phyloP scores from a whole-genome alignment of 2,329 filamentous ascomycete species.

The Ampelomyces quisqualis region DNA sequence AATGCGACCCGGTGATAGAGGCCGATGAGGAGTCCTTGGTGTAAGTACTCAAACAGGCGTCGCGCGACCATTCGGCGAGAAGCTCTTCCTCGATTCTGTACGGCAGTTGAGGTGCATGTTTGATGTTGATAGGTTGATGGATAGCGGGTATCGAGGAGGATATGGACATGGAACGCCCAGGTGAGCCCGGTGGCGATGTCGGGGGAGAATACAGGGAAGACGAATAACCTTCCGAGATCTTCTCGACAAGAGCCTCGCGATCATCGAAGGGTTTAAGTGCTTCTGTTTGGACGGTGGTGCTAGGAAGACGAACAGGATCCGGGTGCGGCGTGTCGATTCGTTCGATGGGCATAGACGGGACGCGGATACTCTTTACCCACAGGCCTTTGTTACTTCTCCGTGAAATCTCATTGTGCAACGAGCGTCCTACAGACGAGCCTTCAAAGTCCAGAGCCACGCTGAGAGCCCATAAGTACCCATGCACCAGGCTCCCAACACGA shows the following conservation, averaged over 20 bases:
- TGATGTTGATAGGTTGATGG: conserved; percentile 27
- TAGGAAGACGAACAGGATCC: conserved; percentile 23
- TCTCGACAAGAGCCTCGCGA: conserved; percentile 68
- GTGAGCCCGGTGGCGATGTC: conserved; percentile 68
- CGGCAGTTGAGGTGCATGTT: conserved; percentile 58
- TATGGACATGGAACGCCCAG: conserved; percentile 63
- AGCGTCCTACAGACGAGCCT: conserved; percentile 65
- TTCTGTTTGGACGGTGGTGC: conserved; percentile 33
- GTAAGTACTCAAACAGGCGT: conserved; percentile 67
- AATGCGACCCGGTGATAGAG: conserved; percentile 74
- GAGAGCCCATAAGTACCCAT: conserved; percentile 84
- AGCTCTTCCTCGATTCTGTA: conserved; percentile 70
- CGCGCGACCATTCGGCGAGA: conserved; percentile 76
- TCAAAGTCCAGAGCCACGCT: conserved; percentile 77
- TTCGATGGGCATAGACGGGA: conserved; percentile 67
- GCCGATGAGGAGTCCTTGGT: conserved; percentile 68
- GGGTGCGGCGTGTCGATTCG: conserved; percentile 51
- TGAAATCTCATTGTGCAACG: conserved; percentile 73
- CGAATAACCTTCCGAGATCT: conserved; percentile 71
- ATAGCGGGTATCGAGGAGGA: conserved; percentile 53
- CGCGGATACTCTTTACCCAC: conserved; percentile 73
- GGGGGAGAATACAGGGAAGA: conserved; percentile 63
- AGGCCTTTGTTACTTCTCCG: conserved; percentile 71
- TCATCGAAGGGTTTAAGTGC: conserved; percentile 72
- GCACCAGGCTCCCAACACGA: conserved; percentile 77